Conservation (phyloP, 805 yeast genomes). For the Monosporozyma unispora region DNA sequence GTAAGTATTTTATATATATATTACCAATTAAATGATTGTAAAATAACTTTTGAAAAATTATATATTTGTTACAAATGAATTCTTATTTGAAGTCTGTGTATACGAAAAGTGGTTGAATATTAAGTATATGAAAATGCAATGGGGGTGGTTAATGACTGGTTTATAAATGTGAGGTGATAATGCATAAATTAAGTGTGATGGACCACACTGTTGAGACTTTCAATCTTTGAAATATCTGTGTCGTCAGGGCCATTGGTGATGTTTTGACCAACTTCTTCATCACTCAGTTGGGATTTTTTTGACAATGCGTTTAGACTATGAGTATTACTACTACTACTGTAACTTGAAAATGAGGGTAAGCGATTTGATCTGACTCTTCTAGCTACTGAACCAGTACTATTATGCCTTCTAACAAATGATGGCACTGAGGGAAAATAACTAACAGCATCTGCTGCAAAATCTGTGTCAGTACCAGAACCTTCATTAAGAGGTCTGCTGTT, state of each 20-base stretch:
- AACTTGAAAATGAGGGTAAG: neutral
- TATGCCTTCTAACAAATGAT: constrained; percentile 10
- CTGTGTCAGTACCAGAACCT: neutral
- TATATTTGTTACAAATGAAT: neutral
- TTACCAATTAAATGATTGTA: neutral
- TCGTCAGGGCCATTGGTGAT: neutral
- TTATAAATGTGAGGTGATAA: neutral
- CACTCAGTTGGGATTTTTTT: neutral
- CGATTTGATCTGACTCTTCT: constrained; percentile 2
- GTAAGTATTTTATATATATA: neutral
- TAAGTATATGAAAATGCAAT: neutral
- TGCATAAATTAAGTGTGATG: constrained; percentile 2
- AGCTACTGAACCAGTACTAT: constrained; percentile 18
- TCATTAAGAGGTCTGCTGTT: neutral
- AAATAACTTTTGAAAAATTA: neutral
- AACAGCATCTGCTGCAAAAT: constrained; percentile 7
- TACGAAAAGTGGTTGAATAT: neutral
- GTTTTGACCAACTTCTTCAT: neutral
- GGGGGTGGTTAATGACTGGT: neutral
- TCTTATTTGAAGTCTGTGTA: neutral
- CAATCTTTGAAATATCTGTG: constrained; percentile 4
- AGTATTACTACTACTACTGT: neutral
- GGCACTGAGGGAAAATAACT: constrained; percentile 10
- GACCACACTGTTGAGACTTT: constrained; percentile 12
- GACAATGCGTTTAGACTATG: neutral